A percentile compares a stretch with the other conserved stretches of the same genome.
These are phyloP conservation scores for Phytophthora cryptogea DNA, from an alignment of 352 stramenopile species.

Conservation along the genomic window DNA sequence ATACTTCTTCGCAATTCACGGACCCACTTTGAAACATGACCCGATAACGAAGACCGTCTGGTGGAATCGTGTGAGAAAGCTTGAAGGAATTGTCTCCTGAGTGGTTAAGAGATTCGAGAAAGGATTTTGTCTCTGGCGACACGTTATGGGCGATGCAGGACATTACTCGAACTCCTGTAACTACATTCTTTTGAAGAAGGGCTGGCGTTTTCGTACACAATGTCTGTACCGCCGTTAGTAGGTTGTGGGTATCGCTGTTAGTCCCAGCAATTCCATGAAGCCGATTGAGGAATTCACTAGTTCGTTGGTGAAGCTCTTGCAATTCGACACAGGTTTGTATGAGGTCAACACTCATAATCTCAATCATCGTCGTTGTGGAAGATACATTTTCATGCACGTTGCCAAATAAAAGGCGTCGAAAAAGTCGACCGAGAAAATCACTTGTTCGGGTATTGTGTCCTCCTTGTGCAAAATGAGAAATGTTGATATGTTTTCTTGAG, in stretches of 20 bases:
- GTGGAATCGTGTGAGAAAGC: background rate
- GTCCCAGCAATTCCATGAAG: background rate
- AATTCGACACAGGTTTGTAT: slow-evolving; percentile 6
- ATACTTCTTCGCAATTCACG: no score
- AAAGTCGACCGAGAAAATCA: slow-evolving; percentile 16
- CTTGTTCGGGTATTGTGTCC: slow-evolving; percentile 17
- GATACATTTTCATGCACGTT: slow-evolving; percentile 13
- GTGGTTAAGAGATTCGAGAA: background rate
- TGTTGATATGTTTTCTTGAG: slow-evolving; percentile 12
- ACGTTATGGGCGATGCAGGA: slow-evolving; percentile 12
- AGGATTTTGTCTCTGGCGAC: background rate
- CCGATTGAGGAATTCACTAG: background rate
- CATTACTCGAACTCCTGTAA: slow-evolving; percentile 1
- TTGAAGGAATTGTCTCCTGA: background rate
- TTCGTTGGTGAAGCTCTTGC: slow-evolving; percentile 4
- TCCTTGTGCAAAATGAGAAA: slow-evolving; percentile 7
- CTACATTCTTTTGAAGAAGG: no score
- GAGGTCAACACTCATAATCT: slow-evolving; percentile 6
- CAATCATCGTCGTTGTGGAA: slow-evolving; percentile 1
- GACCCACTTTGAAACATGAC: background rate
- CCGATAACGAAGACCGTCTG: background rate
- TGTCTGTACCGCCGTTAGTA: background rate
- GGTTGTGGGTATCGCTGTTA: background rate
- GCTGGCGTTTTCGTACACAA: no score
- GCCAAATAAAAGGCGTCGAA: slow-evolving; percentile 15